Conservation (phyloP, 768 basidiomycete genomes). For the Lactifluus volemus region DNA sequence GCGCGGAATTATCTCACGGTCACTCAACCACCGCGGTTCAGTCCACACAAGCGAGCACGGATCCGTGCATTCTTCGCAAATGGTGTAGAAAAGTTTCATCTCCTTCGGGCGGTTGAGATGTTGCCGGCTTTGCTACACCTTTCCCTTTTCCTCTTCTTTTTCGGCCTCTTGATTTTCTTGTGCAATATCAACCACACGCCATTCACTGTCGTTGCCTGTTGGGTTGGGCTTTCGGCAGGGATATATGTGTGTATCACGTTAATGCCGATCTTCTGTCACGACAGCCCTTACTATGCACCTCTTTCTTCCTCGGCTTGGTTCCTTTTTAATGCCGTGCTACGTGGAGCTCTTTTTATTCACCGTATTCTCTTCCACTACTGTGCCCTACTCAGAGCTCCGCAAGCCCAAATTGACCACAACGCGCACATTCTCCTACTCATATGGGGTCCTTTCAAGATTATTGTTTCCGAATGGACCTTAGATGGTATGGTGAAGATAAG, state of each 20-base stretch:
- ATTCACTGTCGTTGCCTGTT: background rate
- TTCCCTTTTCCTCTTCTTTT: slow-evolving; percentile 15
- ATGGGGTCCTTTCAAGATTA: too few species aligned
- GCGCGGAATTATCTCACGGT: background rate
- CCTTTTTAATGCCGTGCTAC: background rate
- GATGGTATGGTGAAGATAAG: background rate
- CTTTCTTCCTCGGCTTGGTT: background rate
- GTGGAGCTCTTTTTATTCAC: background rate
- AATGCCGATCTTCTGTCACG: background rate
- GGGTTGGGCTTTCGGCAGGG: background rate
- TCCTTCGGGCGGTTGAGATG: background rate
- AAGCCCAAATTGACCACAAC: too few species aligned
- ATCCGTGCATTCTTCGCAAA: background rate
- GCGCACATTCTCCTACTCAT: background rate
- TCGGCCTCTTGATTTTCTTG: slow-evolving; percentile 3
- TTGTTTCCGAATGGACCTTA: background rate
- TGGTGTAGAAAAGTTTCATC: background rate
- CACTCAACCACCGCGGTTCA: background rate
- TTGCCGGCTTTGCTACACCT: slow-evolving; percentile 8
- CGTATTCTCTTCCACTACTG: background rate
- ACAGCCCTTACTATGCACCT: background rate
- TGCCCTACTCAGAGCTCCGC: too few species aligned
- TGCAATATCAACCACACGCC: background rate
- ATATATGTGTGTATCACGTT: background rate
- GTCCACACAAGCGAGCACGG: background rate